These are phyloP conservation scores for Westerdykella sp. DNA, from an alignment of 2,329 filamentous ascomycete species.

Conservation along the genomic window DNA sequence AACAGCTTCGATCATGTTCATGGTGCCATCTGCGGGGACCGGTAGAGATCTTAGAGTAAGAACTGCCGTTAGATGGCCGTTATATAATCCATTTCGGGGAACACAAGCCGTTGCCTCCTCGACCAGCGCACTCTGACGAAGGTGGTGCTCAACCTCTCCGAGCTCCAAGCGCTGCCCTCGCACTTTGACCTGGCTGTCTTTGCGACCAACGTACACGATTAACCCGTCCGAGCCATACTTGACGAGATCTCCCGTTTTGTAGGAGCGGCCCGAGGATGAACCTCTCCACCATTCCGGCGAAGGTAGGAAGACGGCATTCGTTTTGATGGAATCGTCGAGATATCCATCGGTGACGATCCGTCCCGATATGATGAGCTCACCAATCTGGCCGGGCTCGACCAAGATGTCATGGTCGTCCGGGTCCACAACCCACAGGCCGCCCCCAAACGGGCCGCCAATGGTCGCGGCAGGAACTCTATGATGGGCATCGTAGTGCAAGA, in stretches of 20 bases:
- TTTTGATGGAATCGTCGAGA: slow-evolving; percentile 12
- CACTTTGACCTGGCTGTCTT: slow-evolving; percentile 20
- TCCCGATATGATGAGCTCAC: slow-evolving; percentile 53
- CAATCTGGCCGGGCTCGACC: slow-evolving; percentile 11
- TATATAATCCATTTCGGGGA: not conserved
- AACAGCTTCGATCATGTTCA: slow-evolving; percentile 14
- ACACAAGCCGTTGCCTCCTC: not conserved
- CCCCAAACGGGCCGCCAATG: slow-evolving; percentile 5
- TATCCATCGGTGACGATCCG: slow-evolving; percentile 37
- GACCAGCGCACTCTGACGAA: not conserved
- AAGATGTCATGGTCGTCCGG: slow-evolving; percentile 7
- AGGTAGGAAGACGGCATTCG: slow-evolving; percentile 7
- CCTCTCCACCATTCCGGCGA: too few relatives aligned
- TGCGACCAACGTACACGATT: slow-evolving; percentile 14
- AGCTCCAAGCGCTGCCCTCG: slow-evolving; percentile 18
- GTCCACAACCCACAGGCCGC: slow-evolving; percentile 9
- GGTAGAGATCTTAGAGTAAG: not conserved
- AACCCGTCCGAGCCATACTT: slow-evolving; percentile 9
- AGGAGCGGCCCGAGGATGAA: slow-evolving; percentile 1
- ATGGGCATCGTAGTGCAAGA: slow-evolving; percentile 3
- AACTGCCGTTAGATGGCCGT: too few relatives aligned
- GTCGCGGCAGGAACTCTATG: slow-evolving; percentile 4
- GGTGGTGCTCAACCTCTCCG: slow-evolving; percentile 16
- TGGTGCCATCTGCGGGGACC: slow-evolving; percentile 1
- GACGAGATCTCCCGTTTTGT: slow-evolving; percentile 20